Percentiles rank a stretch among this genome's conserved stretches.
These are phyloP conservation scores for Mycena filopes DNA, from an alignment of 768 basidiomycete genomes.

Conservation along the genomic window DNA sequence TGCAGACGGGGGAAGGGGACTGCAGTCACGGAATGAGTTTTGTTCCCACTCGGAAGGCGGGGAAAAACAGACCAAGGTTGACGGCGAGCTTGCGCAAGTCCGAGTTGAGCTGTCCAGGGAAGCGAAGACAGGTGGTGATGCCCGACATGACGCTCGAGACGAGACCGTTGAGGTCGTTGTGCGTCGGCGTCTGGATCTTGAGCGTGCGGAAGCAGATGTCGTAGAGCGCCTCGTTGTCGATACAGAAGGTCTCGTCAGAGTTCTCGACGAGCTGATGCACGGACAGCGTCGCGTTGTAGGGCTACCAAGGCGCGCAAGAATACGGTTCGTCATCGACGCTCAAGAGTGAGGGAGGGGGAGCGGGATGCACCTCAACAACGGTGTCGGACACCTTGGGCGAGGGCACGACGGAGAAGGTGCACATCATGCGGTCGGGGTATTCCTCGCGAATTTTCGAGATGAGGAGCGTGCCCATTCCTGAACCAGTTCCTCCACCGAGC, in stretches of 20 bases:
- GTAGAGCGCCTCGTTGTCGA: slow-evolving; percentile 99
- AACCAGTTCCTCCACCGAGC: slow-evolving; percentile 98
- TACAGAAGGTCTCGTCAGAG: slow-evolving; percentile 99
- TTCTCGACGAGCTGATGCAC: slow-evolving; percentile 99
- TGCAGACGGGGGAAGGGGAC: slow-evolving; percentile 99
- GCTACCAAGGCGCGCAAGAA: slow-evolving; percentile 53
- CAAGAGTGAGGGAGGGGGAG: not conserved
- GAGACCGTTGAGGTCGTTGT: slow-evolving; percentile 97
- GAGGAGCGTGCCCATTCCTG: slow-evolving; percentile 98
- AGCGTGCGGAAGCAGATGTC: slow-evolving; percentile 99
- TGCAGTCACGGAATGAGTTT: slow-evolving; percentile 43
- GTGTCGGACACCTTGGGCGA: slow-evolving; percentile 98
- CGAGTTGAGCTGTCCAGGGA: slow-evolving; percentile 99
- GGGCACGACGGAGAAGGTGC: slow-evolving; percentile 99
- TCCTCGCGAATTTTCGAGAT: slow-evolving; percentile 99
- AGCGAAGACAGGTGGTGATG: slow-evolving; percentile 97
- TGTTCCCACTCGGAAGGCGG: too few relatives aligned
- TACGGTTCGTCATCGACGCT: slow-evolving; percentile 10
- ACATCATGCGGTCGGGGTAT: slow-evolving; percentile 99
- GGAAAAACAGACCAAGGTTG: slow-evolving; percentile 85
- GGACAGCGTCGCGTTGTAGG: slow-evolving; percentile 98
- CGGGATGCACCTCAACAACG: slow-evolving; percentile 83
- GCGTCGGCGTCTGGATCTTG: slow-evolving; percentile 94
- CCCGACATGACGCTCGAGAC: slow-evolving; percentile 99
- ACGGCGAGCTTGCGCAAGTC: slow-evolving; percentile 98